Evolutionary conservation across 768 basidiomycete genomes (phyloP), one percentile per base, ranked within the genome.

Genomic region (Cyclocybe aegerita): DNA sequence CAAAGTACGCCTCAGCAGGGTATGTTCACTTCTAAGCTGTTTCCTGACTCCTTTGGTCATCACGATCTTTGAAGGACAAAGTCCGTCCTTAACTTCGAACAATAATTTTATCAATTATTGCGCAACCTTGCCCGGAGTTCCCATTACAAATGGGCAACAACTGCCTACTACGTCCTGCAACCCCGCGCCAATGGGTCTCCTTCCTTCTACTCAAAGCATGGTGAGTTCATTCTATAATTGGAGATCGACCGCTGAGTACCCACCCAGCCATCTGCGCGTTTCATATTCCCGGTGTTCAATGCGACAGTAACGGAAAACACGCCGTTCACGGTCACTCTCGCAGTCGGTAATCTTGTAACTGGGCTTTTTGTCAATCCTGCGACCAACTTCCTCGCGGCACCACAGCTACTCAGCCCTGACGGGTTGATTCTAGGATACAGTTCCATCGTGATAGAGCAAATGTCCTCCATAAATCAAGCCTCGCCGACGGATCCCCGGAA

Each of bases 381-480:
- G 10, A 33, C 36, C 7, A 54, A 54, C 42, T 49, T 36, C 16
- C 43, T 54, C 43, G 36, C 53, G 15, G 53, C 53, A 31, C 53
- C 53, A 36, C 53, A 54, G 38, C 53, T 49, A 31, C 39, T 54
- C 10, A 45, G 46, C 14, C 31, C 15, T 12, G 48, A 36, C 11
- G 53, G 48, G 30, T 45, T 29, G 11, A 54, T 54, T 35, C 16
- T 49, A 14, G 53, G 53, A 6, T 44, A 54, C 15, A 39, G 43
- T 9, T 23, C 35, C 29, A 31, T 54, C 29, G 43, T 49, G n/a
- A 41, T 42, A 34, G 48, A 49, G 16, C 33, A 37, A 23, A 17
- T 34, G 31, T 34, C 39, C 43, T 43, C 43, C 12, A 43, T 43
- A 32, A 14, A 30, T n/a, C 43, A 43, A 43, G 33, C 43, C 16